These are phyloP conservation scores for Thraustotheca clavata DNA, from an alignment of 352 stramenopile species.

Conservation along the genomic window DNA sequence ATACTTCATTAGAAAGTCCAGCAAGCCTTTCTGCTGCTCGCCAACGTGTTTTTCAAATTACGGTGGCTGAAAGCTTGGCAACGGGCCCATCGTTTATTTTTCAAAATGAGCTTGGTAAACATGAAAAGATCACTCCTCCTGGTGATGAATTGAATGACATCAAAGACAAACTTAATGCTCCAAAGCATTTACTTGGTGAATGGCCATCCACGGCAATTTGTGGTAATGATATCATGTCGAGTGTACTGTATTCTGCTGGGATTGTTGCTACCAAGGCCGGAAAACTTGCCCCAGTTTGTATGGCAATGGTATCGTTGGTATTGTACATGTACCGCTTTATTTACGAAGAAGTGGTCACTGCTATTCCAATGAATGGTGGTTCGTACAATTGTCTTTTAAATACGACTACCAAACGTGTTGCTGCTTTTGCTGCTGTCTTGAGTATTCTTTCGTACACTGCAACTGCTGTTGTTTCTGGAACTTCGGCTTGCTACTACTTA, in stretches of 20 bases:
- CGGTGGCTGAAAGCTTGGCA: background rate
- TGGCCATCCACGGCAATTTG: constrained; percentile 86
- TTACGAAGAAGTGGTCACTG: constrained; percentile 87
- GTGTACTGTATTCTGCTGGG: constrained; percentile 69
- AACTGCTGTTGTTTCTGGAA: constrained; percentile 67
- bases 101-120: background rate
- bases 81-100: constrained; percentile 1
- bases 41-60: background rate
- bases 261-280: constrained; percentile 60
- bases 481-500: constrained; percentile 48
- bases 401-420: constrained; percentile 85
- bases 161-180: constrained; percentile 1
- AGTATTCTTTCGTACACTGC: constrained; percentile 88
- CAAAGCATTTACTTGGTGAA: constrained; percentile 43
- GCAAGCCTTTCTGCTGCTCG: background rate
- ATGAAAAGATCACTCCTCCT: constrained; percentile 25
- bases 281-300: constrained; percentile 72
- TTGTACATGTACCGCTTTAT: constrained; percentile 73
- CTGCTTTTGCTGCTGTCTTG: constrained; percentile 79
- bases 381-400: constrained; percentile 91
- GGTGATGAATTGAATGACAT: constrained; percentile 28
- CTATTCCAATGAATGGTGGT: constrained; percentile 85
- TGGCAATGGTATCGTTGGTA: constrained; percentile 64
- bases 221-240: constrained; percentile 88
- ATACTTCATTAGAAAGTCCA: background rate